A percentile compares a stretch with the other conserved stretches of the same genome.
phyloP scores from a whole-genome alignment of 1,284 basidiomycete species.

The Mycena sp. region DNA sequence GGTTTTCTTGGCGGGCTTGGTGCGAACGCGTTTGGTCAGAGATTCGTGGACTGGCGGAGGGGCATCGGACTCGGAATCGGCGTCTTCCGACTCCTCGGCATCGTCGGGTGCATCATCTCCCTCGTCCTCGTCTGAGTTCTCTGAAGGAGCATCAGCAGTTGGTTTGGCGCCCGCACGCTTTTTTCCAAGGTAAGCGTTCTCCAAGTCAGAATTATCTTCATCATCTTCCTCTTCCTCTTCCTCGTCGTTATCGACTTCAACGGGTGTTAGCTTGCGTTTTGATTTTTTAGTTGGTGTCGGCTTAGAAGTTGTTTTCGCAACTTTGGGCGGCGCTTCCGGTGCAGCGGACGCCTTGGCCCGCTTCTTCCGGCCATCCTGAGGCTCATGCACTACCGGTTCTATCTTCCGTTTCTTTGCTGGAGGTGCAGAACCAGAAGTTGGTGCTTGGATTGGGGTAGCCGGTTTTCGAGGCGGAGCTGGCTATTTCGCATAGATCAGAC shows the following conservation, averaged over 20 bases:
- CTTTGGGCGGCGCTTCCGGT: slow-evolving; percentile 21
- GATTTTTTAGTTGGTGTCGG: slow-evolving; percentile 15
- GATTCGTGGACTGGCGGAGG: slow-evolving; percentile 60
- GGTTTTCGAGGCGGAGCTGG: slow-evolving; percentile 25
- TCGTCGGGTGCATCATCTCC: slow-evolving; percentile 19
- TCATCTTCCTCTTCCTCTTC: slow-evolving; percentile 33
- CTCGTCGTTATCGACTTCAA: slow-evolving; percentile 1
- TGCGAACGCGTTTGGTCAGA: slow-evolving; percentile 34
- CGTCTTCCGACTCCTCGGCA: neutral
- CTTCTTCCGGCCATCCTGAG: slow-evolving; percentile 15
- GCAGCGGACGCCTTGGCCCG: slow-evolving; percentile 22
- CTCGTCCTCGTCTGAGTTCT: slow-evolving; percentile 26
- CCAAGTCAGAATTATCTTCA: slow-evolving; percentile 42
- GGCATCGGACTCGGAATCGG: slow-evolving; percentile 36
- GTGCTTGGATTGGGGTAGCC: slow-evolving; percentile 33
- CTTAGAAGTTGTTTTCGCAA: neutral
- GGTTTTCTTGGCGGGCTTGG: slow-evolving; percentile 23
- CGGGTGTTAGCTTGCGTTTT: slow-evolving; percentile 29
- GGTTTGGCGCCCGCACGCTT: slow-evolving; percentile 11
- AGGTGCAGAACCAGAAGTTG: slow-evolving; percentile 32
- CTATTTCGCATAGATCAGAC: neutral
- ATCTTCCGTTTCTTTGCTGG: slow-evolving; percentile 47
- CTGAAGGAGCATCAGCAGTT: neutral
- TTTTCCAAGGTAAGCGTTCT: slow-evolving; percentile 42
- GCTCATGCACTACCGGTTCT: slow-evolving; percentile 12